A percentile compares a stretch with the other conserved stretches of the same genome.
These are phyloP conservation scores for Gryganskiella cystojenkinii DNA, from an alignment of 192 early-diverging fungal genomes.

Conservation along the genomic window DNA sequence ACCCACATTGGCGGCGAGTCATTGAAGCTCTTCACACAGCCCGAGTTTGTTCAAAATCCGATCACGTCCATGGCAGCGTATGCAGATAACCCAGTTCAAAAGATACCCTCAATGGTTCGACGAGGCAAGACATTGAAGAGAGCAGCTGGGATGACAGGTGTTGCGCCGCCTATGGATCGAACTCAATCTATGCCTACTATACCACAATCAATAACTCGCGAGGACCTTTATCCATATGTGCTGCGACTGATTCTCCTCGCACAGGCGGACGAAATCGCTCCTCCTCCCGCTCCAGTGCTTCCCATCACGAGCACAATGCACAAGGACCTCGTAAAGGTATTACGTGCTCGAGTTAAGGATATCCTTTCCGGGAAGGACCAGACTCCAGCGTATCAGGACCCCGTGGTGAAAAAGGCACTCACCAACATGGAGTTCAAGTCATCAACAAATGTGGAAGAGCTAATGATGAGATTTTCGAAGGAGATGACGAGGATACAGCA, in stretches of 20 bases:
- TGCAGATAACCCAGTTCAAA: constrained; percentile 30
- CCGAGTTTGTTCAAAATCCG: constrained; percentile 31
- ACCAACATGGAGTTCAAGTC: constrained; percentile 51
- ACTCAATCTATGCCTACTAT: not conserved
- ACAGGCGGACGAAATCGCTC: constrained; percentile 26
- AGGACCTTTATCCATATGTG: constrained; percentile 44
- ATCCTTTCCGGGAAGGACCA: constrained; percentile 58
- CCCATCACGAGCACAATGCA: constrained; percentile 49
- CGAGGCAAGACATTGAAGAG: constrained; percentile 36
- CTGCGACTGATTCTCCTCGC: constrained; percentile 36
- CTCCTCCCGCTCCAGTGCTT: constrained; percentile 6
- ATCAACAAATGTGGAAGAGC: constrained; percentile 57
- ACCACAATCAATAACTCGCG: constrained; percentile 16
- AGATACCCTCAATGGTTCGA: constrained; percentile 35
- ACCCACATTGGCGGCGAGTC: constrained; percentile 32
- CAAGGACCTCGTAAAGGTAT: constrained; percentile 55
- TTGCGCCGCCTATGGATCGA: not conserved
- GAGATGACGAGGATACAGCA: constrained; percentile 53
- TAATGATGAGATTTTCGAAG: constrained; percentile 56
- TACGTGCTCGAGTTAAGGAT: constrained; percentile 55
- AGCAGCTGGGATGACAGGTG: constrained; percentile 43
- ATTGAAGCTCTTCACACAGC: constrained; percentile 33
- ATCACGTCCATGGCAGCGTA: constrained; percentile 45
- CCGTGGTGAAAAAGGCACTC: constrained; percentile 51
- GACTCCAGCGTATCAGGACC: constrained; percentile 59